Evolutionary conservation across 805 yeast species (phyloP).

Genomic region (Candida loeiensis): DNA sequence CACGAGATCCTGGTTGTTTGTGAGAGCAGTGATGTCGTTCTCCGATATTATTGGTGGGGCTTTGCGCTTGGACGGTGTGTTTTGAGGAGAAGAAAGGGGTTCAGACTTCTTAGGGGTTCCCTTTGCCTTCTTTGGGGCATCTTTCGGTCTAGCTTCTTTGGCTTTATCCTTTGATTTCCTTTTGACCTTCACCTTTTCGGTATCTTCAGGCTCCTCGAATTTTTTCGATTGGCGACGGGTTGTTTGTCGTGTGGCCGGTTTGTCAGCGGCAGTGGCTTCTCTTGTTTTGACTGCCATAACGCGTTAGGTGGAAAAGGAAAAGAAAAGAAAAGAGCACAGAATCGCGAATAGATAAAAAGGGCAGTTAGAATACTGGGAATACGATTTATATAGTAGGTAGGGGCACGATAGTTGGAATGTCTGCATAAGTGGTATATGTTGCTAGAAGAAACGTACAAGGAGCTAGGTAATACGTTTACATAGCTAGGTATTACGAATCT

Average conservation of each 20-base stretch:
- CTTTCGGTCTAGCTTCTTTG: background rate
- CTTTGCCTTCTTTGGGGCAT: background rate
- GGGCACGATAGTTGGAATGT: too few relatives aligned
- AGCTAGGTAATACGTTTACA: too few relatives aligned
- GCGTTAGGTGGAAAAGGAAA: slow-evolving; percentile 1
- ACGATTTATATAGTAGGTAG: too few relatives aligned
- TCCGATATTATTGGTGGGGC: slow-evolving; percentile 5
- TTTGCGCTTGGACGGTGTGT: slow-evolving; percentile 4
- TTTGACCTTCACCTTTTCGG: background rate
- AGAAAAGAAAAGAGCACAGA: background rate
- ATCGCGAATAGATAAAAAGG: background rate
- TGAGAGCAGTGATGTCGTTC: slow-evolving; percentile 4
- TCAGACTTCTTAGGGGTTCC: background rate
- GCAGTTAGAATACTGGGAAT: too few relatives aligned
- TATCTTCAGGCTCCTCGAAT: background rate
- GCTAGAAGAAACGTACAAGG: too few relatives aligned
- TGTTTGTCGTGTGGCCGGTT: background rate
- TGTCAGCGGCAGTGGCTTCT: slow-evolving; percentile 1
- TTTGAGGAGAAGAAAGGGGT: background rate
- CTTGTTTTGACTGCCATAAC: slow-evolving; percentile 1
- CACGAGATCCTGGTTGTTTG: slow-evolving; percentile 24
- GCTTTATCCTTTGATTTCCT: background rate
- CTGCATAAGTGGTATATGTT: too few relatives aligned
- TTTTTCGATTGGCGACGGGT: background rate
- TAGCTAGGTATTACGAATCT: too few relatives aligned